These are phyloP conservation scores for Pistacia vera DNA, from an alignment of 345 rosid genomes.

Conservation along the genomic window DNA sequence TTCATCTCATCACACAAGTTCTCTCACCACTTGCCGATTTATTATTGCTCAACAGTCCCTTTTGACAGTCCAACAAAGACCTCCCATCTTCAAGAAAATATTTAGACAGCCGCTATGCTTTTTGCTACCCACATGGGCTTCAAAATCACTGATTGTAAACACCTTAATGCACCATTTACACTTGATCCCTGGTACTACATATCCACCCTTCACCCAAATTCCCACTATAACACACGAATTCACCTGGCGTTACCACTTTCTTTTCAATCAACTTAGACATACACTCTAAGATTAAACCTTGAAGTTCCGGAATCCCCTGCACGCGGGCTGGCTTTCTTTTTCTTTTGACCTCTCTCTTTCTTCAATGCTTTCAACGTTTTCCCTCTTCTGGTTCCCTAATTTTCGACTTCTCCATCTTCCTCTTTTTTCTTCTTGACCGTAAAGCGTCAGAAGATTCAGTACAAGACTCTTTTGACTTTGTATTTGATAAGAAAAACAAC, in stretches of 20 bases:
- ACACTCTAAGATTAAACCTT: slow-evolving; percentile 13
- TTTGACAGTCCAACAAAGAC: slow-evolving; percentile 11
- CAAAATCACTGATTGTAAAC: slow-evolving; percentile 23
- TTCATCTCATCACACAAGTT: slow-evolving; percentile 3
- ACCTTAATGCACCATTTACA: slow-evolving; percentile 33
- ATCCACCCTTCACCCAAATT: slow-evolving; percentile 15
- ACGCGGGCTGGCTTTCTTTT: not conserved
- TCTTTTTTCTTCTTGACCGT: not conserved
- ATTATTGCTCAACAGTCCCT: slow-evolving; percentile 19
- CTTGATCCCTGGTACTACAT: slow-evolving; percentile 42
- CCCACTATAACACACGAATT: slow-evolving; percentile 31
- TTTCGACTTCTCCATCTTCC: not conserved
- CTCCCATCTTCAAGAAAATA: too few relatives aligned
- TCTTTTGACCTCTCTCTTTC: slow-evolving; percentile 9
- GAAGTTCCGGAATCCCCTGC: slow-evolving; percentile 5
- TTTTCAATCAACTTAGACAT: slow-evolving; percentile 44
- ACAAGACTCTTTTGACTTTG: not conserved
- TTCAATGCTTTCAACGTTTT: not conserved
- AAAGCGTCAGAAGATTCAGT: not conserved
- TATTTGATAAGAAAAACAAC: not conserved
- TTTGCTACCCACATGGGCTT: too few relatives aligned
- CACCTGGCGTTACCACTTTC: slow-evolving; percentile 25
- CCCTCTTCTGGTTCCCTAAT: not conserved
- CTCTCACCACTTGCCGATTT: slow-evolving; percentile 1
- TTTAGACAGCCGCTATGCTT: too few relatives aligned